phyloP scores from a whole-genome alignment of 352 stramenopile species.

The Phytophthora capsici region DNA sequence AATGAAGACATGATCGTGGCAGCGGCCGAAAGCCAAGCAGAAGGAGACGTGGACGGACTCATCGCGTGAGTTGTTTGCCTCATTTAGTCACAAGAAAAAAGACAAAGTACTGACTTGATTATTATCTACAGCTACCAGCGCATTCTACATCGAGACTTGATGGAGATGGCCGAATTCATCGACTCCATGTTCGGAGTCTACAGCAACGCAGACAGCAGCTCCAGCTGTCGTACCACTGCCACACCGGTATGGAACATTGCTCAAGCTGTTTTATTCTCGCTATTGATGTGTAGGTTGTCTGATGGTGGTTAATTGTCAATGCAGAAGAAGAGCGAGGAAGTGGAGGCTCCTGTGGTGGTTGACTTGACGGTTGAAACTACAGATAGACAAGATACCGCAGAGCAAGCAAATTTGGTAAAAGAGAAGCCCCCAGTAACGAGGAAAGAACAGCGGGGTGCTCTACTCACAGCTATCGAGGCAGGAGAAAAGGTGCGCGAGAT shows the following conservation, averaged over 20 bases:
- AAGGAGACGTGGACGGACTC: constrained; percentile 55
- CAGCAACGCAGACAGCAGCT: constrained; percentile 35
- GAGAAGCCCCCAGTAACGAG: constrained; percentile 2
- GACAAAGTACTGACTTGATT: background rate
- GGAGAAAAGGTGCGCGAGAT: constrained; percentile 56
- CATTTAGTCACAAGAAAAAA: background rate
- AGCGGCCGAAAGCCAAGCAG: constrained; percentile 64
- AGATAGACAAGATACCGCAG: constrained; percentile 3
- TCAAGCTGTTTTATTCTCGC: background rate
- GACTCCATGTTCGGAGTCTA: constrained; percentile 83
- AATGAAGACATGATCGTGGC: constrained; percentile 80
- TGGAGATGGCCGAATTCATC: constrained; percentile 86
- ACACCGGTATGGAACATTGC: constrained; percentile 6
- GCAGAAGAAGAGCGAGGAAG: constrained; percentile 16
- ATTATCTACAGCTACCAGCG: constrained; percentile 61
- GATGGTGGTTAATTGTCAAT: background rate
- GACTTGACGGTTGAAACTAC: constrained; percentile 19
- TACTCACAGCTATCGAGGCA: constrained; percentile 62
- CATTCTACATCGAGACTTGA: constrained; percentile 73
- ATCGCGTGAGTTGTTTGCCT: constrained; percentile 48
- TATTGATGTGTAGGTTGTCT: background rate
- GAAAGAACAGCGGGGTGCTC: constrained; percentile 34
- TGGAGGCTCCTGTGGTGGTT: constrained; percentile 6
- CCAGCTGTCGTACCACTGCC: background rate
- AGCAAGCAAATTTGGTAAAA: background rate